phyloP scores from a whole-genome alignment of 331 rosid genomes.

The Stylosanthes scabra region DNA sequence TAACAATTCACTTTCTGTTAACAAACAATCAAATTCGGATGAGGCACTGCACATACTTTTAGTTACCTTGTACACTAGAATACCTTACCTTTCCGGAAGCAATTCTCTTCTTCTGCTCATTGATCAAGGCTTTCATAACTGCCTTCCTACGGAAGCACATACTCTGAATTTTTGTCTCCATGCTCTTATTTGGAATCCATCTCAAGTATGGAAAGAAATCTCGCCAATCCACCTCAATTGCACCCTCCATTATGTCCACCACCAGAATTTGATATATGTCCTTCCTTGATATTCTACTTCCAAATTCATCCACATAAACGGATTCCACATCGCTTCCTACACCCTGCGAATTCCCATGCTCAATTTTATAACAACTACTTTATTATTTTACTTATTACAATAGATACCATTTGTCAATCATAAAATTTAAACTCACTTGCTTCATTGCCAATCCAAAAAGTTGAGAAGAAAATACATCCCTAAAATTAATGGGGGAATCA shows the following conservation, averaged over 20 bases:
- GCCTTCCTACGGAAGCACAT: slow-evolving; percentile 48
- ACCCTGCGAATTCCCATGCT: slow-evolving; percentile 56
- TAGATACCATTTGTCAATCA: neutral
- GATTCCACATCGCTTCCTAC: slow-evolving; percentile 64
- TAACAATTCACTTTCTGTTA: slow-evolving; percentile 69
- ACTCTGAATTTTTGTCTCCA: slow-evolving; percentile 59
- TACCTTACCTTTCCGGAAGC: slow-evolving; percentile 72
- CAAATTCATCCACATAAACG: slow-evolving; percentile 74
- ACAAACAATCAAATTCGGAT: slow-evolving; percentile 31
- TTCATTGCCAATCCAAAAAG: slow-evolving; percentile 79
- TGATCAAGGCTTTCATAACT: slow-evolving; percentile 67
- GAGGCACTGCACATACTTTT: neutral
- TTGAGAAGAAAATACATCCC: slow-evolving; percentile 65
- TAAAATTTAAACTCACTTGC: slow-evolving; percentile 58
- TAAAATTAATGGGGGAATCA: slow-evolving; percentile 61
- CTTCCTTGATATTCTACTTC: slow-evolving; percentile 51
- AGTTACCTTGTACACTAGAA: neutral
- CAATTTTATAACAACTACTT: neutral
- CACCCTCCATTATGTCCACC: slow-evolving; percentile 84
- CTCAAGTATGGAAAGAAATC: slow-evolving; percentile 93
- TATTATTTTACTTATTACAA: neutral
- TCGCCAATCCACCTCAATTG: slow-evolving; percentile 97
- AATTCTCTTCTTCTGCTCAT: slow-evolving; percentile 69
- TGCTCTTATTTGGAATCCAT: slow-evolving; percentile 85
- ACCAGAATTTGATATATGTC: slow-evolving; percentile 70